phyloP scores from a whole-genome alignment of 2,329 filamentous ascomycete species.

The Colletotrichum lindemuthianum region DNA sequence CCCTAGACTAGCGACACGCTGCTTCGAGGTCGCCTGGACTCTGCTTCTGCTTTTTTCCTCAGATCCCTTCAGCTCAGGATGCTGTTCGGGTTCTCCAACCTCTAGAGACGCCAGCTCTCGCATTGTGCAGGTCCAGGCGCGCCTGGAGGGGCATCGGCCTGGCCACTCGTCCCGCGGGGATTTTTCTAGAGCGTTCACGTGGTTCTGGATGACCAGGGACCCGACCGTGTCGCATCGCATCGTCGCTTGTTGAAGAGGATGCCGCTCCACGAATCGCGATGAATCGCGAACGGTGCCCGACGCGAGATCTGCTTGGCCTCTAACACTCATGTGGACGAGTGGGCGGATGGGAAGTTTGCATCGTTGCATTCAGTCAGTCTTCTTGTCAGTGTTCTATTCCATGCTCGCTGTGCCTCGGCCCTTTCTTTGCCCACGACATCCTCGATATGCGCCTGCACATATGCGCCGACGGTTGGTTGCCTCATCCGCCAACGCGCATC shows the following conservation, averaged over 20 bases:
- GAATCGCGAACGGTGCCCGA: slow-evolving; percentile 1
- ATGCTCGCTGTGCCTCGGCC: slow-evolving; percentile 9
- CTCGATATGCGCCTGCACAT: slow-evolving; percentile 15
- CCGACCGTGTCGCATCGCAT: slow-evolving; percentile 13
- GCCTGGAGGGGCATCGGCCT: slow-evolving; percentile 23
- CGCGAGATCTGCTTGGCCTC: slow-evolving; percentile 10
- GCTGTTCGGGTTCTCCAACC: not conserved
- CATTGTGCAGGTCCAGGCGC: slow-evolving; percentile 28
- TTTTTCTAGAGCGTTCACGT: slow-evolving; percentile 30
- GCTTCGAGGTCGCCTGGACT: not conserved
- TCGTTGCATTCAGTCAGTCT: slow-evolving; percentile 1
- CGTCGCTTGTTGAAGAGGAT: slow-evolving; percentile 7
- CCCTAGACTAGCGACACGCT: slow-evolving; percentile 12
- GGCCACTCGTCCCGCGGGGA: slow-evolving; percentile 13
- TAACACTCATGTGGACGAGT: too few species aligned
- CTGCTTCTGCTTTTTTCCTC: slow-evolving; percentile 4
- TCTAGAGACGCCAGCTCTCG: slow-evolving; percentile 13
- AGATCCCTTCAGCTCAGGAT: too few species aligned
- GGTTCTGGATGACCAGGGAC: slow-evolving; percentile 9
- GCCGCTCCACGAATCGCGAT: slow-evolving; percentile 31
- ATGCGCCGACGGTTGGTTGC: slow-evolving; percentile 1
- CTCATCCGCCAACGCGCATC: slow-evolving; percentile 16
- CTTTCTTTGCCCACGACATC: slow-evolving; percentile 4
- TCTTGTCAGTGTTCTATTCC: too few species aligned
- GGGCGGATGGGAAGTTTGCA: not conserved